These are phyloP conservation scores for Kluyveromyces starmeri DNA, from an alignment of 805 yeast genomes.

Conservation along the genomic window DNA sequence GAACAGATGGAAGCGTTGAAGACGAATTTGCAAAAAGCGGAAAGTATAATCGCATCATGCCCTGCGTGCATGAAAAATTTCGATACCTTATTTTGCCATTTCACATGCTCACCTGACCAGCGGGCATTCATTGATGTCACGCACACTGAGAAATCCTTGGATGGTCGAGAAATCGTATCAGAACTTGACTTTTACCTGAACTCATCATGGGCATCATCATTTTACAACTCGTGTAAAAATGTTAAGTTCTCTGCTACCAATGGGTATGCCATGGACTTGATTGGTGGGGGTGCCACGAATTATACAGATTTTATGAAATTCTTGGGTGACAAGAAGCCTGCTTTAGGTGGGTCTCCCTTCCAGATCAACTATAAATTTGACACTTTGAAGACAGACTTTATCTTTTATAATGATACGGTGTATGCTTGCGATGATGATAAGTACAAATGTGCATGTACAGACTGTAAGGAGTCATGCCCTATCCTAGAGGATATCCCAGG, in stretches of 20 bases:
- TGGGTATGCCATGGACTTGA: constrained; percentile 92
- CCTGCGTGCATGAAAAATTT: constrained; percentile 91
- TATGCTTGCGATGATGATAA: constrained; percentile 49
- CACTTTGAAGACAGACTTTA: constrained; percentile 10
- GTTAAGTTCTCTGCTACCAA: constrained; percentile 91
- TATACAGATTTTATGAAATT: constrained; percentile 71
- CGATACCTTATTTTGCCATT: constrained; percentile 72
- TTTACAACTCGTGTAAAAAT: constrained; percentile 79
- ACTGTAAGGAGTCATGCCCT: constrained; percentile 80
- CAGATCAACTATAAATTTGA: constrained; percentile 72
- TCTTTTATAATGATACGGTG: constrained; percentile 15
- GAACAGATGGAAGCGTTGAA: constrained; percentile 52
- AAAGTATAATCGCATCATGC: constrained; percentile 74
- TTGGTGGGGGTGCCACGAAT: constrained; percentile 93
- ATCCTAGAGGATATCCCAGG: constrained; percentile 39
- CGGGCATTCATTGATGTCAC: constrained; percentile 64
- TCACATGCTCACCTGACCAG: constrained; percentile 86
- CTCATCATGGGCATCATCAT: constrained; percentile 46
- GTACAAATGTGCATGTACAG: constrained; percentile 83
- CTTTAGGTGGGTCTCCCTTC: constrained; percentile 91
- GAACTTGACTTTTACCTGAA: constrained; percentile 61
- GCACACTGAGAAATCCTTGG: constrained; percentile 30
- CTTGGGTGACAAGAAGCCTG: constrained; percentile 88
- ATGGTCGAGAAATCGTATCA: constrained; percentile 52
- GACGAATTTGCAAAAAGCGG: constrained; percentile 62